Evolutionary conservation across 306 rosid genomes (phyloP).

Genomic region (Amphicarpaea edgeworthii): DNA sequence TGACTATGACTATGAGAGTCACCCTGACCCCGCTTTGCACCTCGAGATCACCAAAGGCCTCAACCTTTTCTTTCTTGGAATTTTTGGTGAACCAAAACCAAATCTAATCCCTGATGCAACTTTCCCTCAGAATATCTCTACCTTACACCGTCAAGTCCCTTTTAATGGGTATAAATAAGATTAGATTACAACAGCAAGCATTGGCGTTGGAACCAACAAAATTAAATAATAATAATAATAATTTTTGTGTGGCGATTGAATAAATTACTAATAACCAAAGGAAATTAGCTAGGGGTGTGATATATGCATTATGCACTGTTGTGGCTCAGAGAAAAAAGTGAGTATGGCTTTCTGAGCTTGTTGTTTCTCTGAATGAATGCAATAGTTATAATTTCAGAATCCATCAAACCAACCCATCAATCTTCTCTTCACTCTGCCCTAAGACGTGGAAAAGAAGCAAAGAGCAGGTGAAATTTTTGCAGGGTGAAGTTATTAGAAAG

Average conservation of each 20-base stretch:
- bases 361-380: slow-evolving; percentile 51
- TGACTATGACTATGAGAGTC: neutral
- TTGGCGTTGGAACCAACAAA: slow-evolving; percentile 37
- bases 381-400: slow-evolving; percentile 61
- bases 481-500: slow-evolving; percentile 55
- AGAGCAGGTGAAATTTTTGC: slow-evolving; percentile 59
- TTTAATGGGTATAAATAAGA: slow-evolving; percentile 31
- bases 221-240: neutral
- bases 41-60: slow-evolving; percentile 64
- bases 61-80: slow-evolving; percentile 54
- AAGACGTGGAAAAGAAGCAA: slow-evolving; percentile 83
- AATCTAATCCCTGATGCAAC: slow-evolving; percentile 58
- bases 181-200: neutral
- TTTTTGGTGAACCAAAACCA: slow-evolving; percentile 56
- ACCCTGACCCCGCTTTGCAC: slow-evolving; percentile 35
- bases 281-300: slow-evolving; percentile 29
- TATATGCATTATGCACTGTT: slow-evolving; percentile 46
- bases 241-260: slow-evolving; percentile 20
- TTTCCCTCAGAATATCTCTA: slow-evolving; percentile 50
- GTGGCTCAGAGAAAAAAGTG: slow-evolving; percentile 54
- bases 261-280: slow-evolving; percentile 34
- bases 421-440: slow-evolving; percentile 63
- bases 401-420: slow-evolving; percentile 72
- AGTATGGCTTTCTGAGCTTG: slow-evolving; percentile 52
- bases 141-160: slow-evolving; percentile 43